Evolutionary conservation across 805 yeast species (phyloP).

Genomic region (Lachancea waltii): DNA sequence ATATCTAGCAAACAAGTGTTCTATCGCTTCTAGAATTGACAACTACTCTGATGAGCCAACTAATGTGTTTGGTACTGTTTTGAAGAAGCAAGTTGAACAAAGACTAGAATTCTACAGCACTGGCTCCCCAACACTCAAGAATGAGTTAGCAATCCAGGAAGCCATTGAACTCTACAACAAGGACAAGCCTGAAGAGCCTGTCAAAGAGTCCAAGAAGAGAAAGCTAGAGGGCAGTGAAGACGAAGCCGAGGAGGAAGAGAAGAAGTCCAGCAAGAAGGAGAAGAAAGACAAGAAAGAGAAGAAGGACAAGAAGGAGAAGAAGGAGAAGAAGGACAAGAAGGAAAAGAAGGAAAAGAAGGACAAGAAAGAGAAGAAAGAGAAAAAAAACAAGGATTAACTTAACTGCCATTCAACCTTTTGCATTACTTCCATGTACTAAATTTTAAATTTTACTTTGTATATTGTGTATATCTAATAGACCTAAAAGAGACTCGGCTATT

Average conservation of each 20-base stretch:
- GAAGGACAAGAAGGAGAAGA: slow-evolving; percentile 44
- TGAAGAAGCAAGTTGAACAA: slow-evolving; percentile 96
- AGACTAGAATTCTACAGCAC: slow-evolving; percentile 93
- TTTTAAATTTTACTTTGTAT: slow-evolving; percentile 7
- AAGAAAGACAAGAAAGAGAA: slow-evolving; percentile 46
- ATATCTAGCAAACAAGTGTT: slow-evolving; percentile 97
- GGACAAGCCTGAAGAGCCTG: slow-evolving; percentile 41
- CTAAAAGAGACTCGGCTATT: slow-evolving; percentile 9
- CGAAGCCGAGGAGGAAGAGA: slow-evolving; percentile 34
- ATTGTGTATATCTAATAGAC: slow-evolving; percentile 11
- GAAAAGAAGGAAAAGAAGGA: slow-evolving; percentile 45
- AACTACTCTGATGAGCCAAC: slow-evolving; percentile 93
- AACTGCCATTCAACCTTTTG: slow-evolving; percentile 2
- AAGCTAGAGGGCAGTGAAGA: slow-evolving; percentile 33
- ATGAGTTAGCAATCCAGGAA: slow-evolving; percentile 86
- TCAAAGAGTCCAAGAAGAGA: slow-evolving; percentile 24
- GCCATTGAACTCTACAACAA: slow-evolving; percentile 64
- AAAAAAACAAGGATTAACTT: slow-evolving; percentile 33
- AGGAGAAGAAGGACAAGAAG: slow-evolving; percentile 44
- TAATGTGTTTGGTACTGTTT: slow-evolving; percentile 79
- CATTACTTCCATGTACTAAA: slow-evolving; percentile 7
- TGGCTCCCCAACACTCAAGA: slow-evolving; percentile 95
- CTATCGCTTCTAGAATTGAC: slow-evolving; percentile 98
- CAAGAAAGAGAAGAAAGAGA: slow-evolving; percentile 40
- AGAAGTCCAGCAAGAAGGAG: slow-evolving; percentile 42